Conservation (phyloP, 306 rosid genomes). For the Cicer chorassanicum region DNA sequence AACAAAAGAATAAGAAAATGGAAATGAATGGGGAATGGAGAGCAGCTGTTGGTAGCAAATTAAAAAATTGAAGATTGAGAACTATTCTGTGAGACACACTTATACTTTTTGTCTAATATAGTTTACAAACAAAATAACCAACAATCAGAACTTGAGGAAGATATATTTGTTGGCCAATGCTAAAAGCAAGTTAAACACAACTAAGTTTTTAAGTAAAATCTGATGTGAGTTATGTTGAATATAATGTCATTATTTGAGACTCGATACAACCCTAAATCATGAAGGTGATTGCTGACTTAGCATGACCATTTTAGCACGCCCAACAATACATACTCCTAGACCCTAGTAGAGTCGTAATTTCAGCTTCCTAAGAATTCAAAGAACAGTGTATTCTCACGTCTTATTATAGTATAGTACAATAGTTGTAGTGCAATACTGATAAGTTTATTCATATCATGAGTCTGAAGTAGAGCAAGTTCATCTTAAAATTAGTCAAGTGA, state of each 20-base stretch:
- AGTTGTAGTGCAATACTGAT: neutral
- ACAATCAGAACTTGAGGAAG: constrained; percentile 35
- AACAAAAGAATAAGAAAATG: constrained; percentile 21
- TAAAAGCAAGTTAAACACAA: constrained; percentile 25
- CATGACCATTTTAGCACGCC: constrained; percentile 4
- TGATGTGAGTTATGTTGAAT: neutral
- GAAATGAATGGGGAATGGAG: neutral
- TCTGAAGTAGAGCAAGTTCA: constrained; percentile 13
- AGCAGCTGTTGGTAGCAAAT: constrained; percentile 31
- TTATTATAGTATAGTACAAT: neutral
- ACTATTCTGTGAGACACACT: constrained; percentile 11
- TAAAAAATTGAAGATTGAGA: constrained; percentile 13
- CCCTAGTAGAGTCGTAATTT: constrained; percentile 19
- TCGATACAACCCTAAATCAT: constrained; percentile 20
- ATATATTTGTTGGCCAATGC: constrained; percentile 12
- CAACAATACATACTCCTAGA: constrained; percentile 12
- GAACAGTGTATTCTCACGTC: constrained; percentile 25
- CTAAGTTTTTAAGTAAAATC: neutral
- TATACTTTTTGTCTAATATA: neutral
- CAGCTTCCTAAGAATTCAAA: constrained; percentile 34
- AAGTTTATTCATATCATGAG: constrained; percentile 32
- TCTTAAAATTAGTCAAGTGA: constrained; percentile 7
- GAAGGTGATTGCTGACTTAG: constrained; percentile 4
- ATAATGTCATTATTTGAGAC: constrained; percentile 28
- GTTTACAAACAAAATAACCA: constrained; percentile 34